A percentile compares a stretch with the other conserved stretches of the same genome.
Conservation (phyloP, 805 yeast species). For the Blastobotrys americana region DNA sequence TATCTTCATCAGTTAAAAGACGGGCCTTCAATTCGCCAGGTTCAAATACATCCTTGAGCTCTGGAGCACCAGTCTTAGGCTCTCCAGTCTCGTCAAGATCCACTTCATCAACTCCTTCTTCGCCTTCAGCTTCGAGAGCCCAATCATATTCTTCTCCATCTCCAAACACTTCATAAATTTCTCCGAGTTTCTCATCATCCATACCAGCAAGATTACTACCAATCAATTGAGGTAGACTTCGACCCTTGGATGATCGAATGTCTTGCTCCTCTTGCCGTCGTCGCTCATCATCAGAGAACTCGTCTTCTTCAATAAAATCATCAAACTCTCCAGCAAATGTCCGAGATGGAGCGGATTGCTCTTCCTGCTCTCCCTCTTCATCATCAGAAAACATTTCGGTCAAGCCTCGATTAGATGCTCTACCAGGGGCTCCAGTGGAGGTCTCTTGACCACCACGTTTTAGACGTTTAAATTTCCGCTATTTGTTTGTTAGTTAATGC, state of each 20-base stretch:
- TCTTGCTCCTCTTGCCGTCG: constrained; percentile 46
- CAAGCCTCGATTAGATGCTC: constrained; percentile 37
- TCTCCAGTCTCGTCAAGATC: constrained; percentile 31
- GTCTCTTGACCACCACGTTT: constrained; percentile 50
- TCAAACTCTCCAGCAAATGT: constrained; percentile 72
- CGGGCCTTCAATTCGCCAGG: constrained; percentile 86
- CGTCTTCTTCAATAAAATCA: constrained; percentile 96
- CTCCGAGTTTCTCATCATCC: constrained; percentile 87
- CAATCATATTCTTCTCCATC: constrained; percentile 96
- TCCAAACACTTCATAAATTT: constrained; percentile 91
- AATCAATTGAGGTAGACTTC: constrained; percentile 18
- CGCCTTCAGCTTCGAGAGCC: constrained; percentile 90
- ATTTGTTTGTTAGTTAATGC: constrained; percentile 11
- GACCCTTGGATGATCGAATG: constrained; percentile 29
- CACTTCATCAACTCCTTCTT: constrained; percentile 34
- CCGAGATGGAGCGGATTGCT: constrained; percentile 27
- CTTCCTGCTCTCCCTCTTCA: constrained; percentile 33
- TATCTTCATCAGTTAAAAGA: constrained; percentile 87
- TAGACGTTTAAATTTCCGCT: constrained; percentile 65
- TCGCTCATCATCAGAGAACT: constrained; percentile 81
- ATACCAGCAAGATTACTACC: constrained; percentile 38
- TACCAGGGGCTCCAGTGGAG: constrained; percentile 13
- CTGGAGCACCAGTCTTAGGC: constrained; percentile 39
- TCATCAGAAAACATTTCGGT: constrained; percentile 65
- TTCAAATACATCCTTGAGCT: constrained; percentile 86